Evolutionary conservation across 2,329 filamentous ascomycete species (phyloP).

Genomic region (Calonectria pauciramosa): DNA sequence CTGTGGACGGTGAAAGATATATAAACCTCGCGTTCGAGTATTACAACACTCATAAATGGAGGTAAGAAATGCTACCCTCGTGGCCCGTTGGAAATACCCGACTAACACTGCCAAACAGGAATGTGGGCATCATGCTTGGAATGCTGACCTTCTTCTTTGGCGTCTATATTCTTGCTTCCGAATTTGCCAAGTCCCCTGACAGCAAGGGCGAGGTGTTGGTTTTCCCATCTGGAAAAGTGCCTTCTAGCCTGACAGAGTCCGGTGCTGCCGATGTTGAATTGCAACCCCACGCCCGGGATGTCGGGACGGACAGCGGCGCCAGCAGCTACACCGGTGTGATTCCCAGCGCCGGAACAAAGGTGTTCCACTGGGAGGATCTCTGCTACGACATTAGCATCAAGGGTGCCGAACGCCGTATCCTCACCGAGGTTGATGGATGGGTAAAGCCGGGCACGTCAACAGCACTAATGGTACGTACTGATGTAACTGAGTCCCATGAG

Average conservation of each 20-base stretch:
- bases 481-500: neutral
- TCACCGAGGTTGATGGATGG: slow-evolving; percentile 92
- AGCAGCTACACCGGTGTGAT: neutral
- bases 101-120: slow-evolving; percentile 55
- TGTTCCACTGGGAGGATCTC: slow-evolving; percentile 81
- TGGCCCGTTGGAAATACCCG: no score
- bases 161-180: slow-evolving; percentile 73
- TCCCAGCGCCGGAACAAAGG: slow-evolving; percentile 36
- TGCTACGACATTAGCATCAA: slow-evolving; percentile 86
- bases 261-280: neutral
- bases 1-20: slow-evolving; percentile 59
- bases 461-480: slow-evolving; percentile 78
- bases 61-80: slow-evolving; percentile 16
- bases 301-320: neutral
- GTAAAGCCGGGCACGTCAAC: slow-evolving; percentile 93
- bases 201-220: slow-evolving; percentile 83
- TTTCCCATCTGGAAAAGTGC: slow-evolving; percentile 67
- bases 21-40: slow-evolving; percentile 65
- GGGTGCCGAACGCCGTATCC: slow-evolving; percentile 77
- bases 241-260: neutral
- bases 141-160: slow-evolving; percentile 74
- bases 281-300: neutral
- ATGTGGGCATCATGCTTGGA: slow-evolving; percentile 77
- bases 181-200: slow-evolving; percentile 75
- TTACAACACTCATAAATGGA: slow-evolving; percentile 71